Evolutionary conservation across 1,284 basidiomycete species (phyloP), one percentile per base, ranked within the genome.

Genomic region (Melampsora americana): DNA sequence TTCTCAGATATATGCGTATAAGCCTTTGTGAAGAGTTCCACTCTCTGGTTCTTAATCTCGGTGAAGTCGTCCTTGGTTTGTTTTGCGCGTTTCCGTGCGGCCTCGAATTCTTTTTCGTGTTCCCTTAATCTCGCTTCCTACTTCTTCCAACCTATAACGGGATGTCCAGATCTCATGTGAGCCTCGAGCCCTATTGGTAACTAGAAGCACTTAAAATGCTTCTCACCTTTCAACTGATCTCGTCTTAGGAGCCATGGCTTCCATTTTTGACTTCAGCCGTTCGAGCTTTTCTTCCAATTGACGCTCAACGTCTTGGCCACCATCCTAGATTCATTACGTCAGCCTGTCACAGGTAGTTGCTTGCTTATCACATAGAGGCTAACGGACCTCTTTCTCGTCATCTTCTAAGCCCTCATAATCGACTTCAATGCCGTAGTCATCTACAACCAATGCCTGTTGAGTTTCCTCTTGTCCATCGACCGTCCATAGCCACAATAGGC

Each of bases 221-320:
- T 23, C 87, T 53, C 69, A 90, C 88, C 89, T 86, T 78, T 97
- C 93, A 78, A 95, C 90, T 0, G 95, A 94, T 83, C 97, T 97
- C 88, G 97, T 88, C 83, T 98, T 98, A 18, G 96, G 95, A 3
- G 92, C 91, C 89, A 98, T 92, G 70, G 89, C 88, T 81, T 98
- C 95, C 72, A 99, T 93, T 78, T 99, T 95, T 5, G 86, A 84
- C 77, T 86, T 88, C 62, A 94, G 84, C 80, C 90, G 90, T 11
- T 86, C 81, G 64, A 97, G 90, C 59, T 88, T 86, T n/a, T 88
- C 86, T 79, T 96, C 92, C 50, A 95, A 87, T 79, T 91, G 88
- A 20, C 89, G 87, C 12, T 89, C 86, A 30, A 87, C 87, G 61
- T 90, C 90, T 0, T 88, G 85, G 1, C 88, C 86, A 26, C 88